phyloP scores from a whole-genome alignment of 176 grass and related monocot species.

The Rhynchospora pubera region DNA sequence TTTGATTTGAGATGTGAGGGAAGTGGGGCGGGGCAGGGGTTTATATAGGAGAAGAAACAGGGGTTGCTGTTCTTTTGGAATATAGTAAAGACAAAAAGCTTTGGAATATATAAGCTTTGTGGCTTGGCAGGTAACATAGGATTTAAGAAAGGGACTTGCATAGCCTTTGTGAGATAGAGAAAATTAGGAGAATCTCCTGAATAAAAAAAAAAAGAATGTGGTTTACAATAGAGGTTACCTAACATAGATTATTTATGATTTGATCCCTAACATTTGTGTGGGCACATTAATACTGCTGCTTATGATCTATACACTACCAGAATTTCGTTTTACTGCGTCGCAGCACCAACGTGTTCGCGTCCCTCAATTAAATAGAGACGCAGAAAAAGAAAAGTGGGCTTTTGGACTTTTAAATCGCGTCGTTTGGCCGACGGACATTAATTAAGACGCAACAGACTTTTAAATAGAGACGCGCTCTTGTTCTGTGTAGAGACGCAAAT shows the following conservation, averaged over 20 bases:
- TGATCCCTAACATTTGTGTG: neutral
- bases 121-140: slow-evolving; percentile 6
- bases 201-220: neutral
- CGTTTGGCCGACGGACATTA: too few species aligned
- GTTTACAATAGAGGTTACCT: neutral
- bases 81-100: slow-evolving; percentile 26
- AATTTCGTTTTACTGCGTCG: too few species aligned
- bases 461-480: too few species aligned
- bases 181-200: neutral
- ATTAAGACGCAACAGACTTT: too few species aligned
- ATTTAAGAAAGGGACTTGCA: slow-evolving; percentile 15
- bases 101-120: slow-evolving; percentile 36
- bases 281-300: neutral
- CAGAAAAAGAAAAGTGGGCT: too few species aligned
- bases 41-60: slow-evolving; percentile 44
- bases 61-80: slow-evolving; percentile 7
- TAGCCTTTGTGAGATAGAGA: neutral
- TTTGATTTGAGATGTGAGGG: slow-evolving; percentile 19
- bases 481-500: too few species aligned
- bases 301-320: neutral
- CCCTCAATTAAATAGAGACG: too few species aligned
- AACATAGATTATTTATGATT: neutral
- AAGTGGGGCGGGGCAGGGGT: neutral
- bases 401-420: too few species aligned
- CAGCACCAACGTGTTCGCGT: too few species aligned